Conservation (phyloP, 495 filamentous ascomycete species). For the Hyphodiscus hymeniophilus region DNA sequence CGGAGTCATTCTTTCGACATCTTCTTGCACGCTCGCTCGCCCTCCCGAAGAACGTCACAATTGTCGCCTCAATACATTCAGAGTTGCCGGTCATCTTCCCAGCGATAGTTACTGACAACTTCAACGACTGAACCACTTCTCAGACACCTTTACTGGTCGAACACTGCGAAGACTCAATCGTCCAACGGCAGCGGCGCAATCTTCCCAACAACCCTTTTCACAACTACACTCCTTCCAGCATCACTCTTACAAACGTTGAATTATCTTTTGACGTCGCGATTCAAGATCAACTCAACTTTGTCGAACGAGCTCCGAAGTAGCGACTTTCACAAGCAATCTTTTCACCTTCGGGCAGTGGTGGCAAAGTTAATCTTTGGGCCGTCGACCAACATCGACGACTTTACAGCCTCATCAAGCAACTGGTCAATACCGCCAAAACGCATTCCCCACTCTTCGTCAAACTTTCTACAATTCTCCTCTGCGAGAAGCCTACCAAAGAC, state of each 20-base stretch:
- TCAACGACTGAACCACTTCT: conserved; percentile 18
- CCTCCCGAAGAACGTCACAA: conserved; percentile 17
- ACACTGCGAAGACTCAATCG: conserved; percentile 17
- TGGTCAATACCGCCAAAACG: conserved; percentile 46
- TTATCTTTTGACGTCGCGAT: not conserved
- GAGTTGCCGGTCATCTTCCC: conserved; percentile 22
- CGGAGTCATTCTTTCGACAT: not conserved
- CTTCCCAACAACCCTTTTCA: not conserved
- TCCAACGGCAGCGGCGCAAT: conserved; percentile 16
- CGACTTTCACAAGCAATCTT: not conserved
- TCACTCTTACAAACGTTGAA: not conserved
- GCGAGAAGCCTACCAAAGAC: conserved; percentile 34
- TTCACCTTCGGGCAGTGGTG: not conserved
- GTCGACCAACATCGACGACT: conserved; percentile 7
- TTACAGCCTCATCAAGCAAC: not conserved
- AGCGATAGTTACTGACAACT: conserved; percentile 23
- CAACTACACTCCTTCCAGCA: not conserved
- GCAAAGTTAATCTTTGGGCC: not conserved
- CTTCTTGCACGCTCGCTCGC: conserved; percentile 20
- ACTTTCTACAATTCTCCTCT: conserved; percentile 28
- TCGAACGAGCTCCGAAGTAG: not conserved
- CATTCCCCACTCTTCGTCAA: conserved; percentile 58
- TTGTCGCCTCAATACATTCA: conserved; percentile 18
- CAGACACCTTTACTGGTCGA: conserved; percentile 26
- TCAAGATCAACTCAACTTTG: not conserved